A percentile compares a stretch with the other conserved stretches of the same genome.
Evolutionary conservation across 2,329 filamentous ascomycete species (phyloP).

Genomic region (Alternaria infectoria): DNA sequence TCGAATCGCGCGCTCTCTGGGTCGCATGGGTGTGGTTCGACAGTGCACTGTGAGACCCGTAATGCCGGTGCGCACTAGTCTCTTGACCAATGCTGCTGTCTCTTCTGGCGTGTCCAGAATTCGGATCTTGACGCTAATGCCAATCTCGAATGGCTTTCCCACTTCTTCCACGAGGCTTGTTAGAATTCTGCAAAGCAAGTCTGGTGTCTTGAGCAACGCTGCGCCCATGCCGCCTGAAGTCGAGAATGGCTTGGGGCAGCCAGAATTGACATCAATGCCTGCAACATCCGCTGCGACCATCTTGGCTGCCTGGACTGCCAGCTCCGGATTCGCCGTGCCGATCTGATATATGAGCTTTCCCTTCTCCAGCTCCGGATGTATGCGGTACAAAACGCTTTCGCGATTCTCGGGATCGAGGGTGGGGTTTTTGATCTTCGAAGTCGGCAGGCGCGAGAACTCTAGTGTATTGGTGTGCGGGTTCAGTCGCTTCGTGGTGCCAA

Average conservation of each 20-base stretch:
- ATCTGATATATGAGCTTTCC: conserved; percentile 86
- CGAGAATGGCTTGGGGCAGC: conserved; percentile 97
- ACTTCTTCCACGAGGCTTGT: conserved; percentile 82
- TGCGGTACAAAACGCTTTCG: conserved; percentile 78
- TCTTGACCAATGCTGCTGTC: conserved; percentile 78
- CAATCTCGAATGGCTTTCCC: conserved; percentile 78
- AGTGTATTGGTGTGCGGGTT: conserved; percentile 80
- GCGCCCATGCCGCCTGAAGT: conserved; percentile 95
- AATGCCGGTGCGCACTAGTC: conserved; percentile 85
- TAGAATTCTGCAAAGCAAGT: conserved; percentile 82
- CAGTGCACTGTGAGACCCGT: conserved; percentile 93
- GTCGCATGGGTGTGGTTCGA: conserved; percentile 94
- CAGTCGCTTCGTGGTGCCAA: conserved; percentile 79
- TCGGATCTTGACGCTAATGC: conserved; percentile 96
- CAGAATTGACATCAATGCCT: conserved; percentile 96
- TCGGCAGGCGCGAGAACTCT: conserved; percentile 81
- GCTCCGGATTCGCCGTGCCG: conserved; percentile 81
- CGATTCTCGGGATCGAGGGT: conserved; percentile 59
- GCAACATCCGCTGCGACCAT: conserved; percentile 86
- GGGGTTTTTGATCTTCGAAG: conserved; percentile 69
- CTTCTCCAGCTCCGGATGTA: conserved; percentile 79
- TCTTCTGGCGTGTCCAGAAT: conserved; percentile 77
- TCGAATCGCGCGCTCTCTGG: conserved; percentile 84
- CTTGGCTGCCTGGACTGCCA: conserved; percentile 82
- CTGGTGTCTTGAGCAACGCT: conserved; percentile 82